These are phyloP conservation scores for Populus pruinosa DNA, from an alignment of 345 rosid genomes.

Conservation along the genomic window DNA sequence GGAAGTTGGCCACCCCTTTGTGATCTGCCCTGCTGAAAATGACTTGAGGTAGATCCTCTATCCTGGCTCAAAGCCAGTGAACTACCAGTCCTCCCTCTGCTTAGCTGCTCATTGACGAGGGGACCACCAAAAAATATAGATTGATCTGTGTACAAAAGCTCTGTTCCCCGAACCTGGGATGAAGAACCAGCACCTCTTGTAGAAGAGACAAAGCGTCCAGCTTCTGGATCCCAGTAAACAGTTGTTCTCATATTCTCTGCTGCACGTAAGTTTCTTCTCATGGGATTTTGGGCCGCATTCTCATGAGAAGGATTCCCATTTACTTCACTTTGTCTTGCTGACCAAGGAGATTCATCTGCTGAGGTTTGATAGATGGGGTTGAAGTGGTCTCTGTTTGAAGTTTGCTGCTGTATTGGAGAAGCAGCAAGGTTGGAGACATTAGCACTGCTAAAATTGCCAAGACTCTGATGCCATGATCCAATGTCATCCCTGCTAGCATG, in stretches of 20 bases:
- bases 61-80: slow-evolving; percentile 24
- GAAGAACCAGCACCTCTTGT: slow-evolving; percentile 25
- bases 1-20: slow-evolving; percentile 82
- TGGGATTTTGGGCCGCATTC: slow-evolving; percentile 29
- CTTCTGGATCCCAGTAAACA: slow-evolving; percentile 87
- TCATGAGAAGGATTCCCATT: slow-evolving; percentile 19
- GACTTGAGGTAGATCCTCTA: slow-evolving; percentile 42
- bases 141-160: slow-evolving; percentile 54
- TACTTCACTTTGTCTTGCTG: slow-evolving; percentile 36
- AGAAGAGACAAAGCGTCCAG: slow-evolving; percentile 71
- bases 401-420: slow-evolving; percentile 44
- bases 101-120: slow-evolving; percentile 43
- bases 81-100: slow-evolving; percentile 38
- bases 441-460: slow-evolving; percentile 58
- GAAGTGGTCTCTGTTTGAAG: slow-evolving; percentile 55
- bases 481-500: slow-evolving; percentile 57
- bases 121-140: slow-evolving; percentile 70
- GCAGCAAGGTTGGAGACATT: slow-evolving; percentile 38
- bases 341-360: slow-evolving; percentile 53
- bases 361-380: slow-evolving; percentile 72
- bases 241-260: slow-evolving; percentile 45
- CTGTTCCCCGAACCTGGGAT: slow-evolving; percentile 44
- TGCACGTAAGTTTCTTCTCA: slow-evolving; percentile 34
- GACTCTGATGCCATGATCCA: slow-evolving; percentile 50
- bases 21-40: slow-evolving; percentile 58